Conservation (phyloP, 805 yeast species). For the Jamesozyma gamospora region DNA sequence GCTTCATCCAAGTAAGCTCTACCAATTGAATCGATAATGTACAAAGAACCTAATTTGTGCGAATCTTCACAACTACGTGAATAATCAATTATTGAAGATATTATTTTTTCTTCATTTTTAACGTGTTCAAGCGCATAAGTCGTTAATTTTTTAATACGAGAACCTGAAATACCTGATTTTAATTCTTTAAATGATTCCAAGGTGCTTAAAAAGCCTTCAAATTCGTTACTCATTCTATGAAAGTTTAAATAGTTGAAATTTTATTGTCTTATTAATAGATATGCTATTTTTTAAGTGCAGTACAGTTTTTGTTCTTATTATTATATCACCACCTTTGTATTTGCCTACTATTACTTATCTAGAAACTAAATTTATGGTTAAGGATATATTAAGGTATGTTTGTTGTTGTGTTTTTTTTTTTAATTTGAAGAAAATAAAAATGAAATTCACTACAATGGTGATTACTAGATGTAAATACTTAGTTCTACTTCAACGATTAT, state of each 20-base stretch:
- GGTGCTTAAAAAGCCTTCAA: slow-evolving; percentile 32
- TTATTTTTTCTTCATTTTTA: slow-evolving; percentile 25
- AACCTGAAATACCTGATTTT: slow-evolving; percentile 89
- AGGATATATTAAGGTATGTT: no score
- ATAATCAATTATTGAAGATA: slow-evolving; percentile 29
- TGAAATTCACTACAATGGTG: no score
- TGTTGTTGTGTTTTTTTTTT: no score
- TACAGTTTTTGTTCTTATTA: no score
- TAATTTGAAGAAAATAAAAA: no score
- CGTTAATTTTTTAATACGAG: slow-evolving; percentile 81
- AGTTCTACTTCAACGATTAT: no score
- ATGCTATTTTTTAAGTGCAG: no score
- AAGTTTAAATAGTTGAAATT: neutral
- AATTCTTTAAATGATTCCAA: slow-evolving; percentile 38
- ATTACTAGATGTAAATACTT: no score
- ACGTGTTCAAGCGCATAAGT: slow-evolving; percentile 67
- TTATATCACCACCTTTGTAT: no score
- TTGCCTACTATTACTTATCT: no score
- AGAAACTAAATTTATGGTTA: no score
- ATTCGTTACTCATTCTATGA: slow-evolving; percentile 12
- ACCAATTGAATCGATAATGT: slow-evolving; percentile 86
- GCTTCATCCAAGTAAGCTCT: slow-evolving; percentile 77
- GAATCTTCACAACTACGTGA: slow-evolving; percentile 64
- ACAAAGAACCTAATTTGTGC: slow-evolving; percentile 84
- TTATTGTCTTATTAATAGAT: no score